Evolutionary conservation across 495 filamentous ascomycete genomes (phyloP), one percentile per base, ranked within the genome.

Genomic region (Arthonia radiata): DNA sequence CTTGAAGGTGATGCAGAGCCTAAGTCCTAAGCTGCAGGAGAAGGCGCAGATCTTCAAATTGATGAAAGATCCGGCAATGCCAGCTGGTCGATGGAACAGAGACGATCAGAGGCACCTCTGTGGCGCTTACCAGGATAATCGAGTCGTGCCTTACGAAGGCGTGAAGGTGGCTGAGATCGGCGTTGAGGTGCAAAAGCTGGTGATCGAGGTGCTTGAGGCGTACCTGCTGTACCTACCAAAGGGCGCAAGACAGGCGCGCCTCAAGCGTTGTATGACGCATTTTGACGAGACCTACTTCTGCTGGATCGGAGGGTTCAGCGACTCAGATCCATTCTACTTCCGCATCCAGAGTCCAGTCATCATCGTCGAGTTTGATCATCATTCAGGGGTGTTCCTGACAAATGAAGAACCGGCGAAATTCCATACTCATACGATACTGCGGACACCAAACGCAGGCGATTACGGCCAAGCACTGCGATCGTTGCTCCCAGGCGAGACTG

Each of bases 301-400:
- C 34, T 81, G 73, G 73, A 76, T 79, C 33, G 74, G 74, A 5
- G 65, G 59, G 1, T 63, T 43, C 31, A 64, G 56, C 4, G 57
- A 75, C 25, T 50, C 59, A 1, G 68, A 76, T 39, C 53, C 73
- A 4, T 80, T 75, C 37, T 80, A 82, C 39, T 82, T 66, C 37
- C 56, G 73, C 3, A 56, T 82, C 11, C 72, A 78, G 46, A 75
- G 61, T 35, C 71, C 72, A 0, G 68, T 79, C 1, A 48, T 75
- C 9, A 45, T 78, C 18, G 48, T 67, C 25, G 75, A 80, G 54
- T 72, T 82, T 43, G 75, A 82, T 39, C 70, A 75, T 38, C 75
- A 82, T 39, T 75, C 66, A 6, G 74, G 73, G 3, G 73, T 79
- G 6, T 81, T 77, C 35, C 47, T 81, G 44, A 64, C 58, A 1